phyloP scores from a whole-genome alignment of 495 filamentous ascomycete genomes.

The Ascobolus immersus region DNA sequence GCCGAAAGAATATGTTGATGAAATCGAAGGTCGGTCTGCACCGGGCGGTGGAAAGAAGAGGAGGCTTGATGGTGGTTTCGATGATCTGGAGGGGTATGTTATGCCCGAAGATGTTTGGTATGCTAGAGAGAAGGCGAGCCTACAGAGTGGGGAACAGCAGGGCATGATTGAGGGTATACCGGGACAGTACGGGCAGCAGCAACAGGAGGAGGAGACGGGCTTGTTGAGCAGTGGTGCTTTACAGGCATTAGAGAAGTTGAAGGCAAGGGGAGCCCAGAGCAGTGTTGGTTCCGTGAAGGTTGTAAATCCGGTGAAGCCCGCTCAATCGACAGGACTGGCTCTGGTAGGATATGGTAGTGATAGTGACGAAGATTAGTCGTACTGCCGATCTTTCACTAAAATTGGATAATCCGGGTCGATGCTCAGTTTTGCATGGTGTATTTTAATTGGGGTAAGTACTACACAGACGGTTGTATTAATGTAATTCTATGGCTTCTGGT shows the following conservation, averaged over 20 bases:
- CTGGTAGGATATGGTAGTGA: slow-evolving; percentile 82
- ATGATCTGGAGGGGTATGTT: slow-evolving; percentile 72
- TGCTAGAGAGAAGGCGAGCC: slow-evolving; percentile 32
- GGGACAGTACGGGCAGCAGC: slow-evolving; percentile 16
- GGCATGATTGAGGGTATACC: slow-evolving; percentile 25
- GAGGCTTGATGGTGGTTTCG: slow-evolving; percentile 71
- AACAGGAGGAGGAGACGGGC: slow-evolving; percentile 27
- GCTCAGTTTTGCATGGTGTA: too few species aligned
- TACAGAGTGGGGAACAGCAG: slow-evolving; percentile 22
- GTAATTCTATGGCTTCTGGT: too few species aligned
- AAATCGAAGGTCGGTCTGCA: slow-evolving; percentile 81
- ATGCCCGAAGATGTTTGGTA: slow-evolving; percentile 89
- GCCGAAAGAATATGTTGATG: slow-evolving; percentile 75
- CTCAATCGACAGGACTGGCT: slow-evolving; percentile 29
- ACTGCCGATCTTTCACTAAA: too few species aligned
- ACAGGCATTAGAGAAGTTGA: slow-evolving; percentile 52
- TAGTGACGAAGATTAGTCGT: too few species aligned
- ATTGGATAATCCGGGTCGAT: too few species aligned
- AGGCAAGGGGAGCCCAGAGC: slow-evolving; percentile 24
- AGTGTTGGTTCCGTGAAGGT: slow-evolving; percentile 20
- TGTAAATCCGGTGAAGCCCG: slow-evolving; percentile 23
- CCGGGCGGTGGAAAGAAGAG: slow-evolving; percentile 63
- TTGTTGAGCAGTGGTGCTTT: slow-evolving; percentile 67
- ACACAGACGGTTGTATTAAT: too few species aligned
- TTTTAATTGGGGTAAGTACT: too few species aligned